Percentiles rank a stretch among this genome's conserved stretches.
These are phyloP conservation scores for Tetrapisispora iriomotensis DNA, from an alignment of 805 yeast species.

Conservation along the genomic window DNA sequence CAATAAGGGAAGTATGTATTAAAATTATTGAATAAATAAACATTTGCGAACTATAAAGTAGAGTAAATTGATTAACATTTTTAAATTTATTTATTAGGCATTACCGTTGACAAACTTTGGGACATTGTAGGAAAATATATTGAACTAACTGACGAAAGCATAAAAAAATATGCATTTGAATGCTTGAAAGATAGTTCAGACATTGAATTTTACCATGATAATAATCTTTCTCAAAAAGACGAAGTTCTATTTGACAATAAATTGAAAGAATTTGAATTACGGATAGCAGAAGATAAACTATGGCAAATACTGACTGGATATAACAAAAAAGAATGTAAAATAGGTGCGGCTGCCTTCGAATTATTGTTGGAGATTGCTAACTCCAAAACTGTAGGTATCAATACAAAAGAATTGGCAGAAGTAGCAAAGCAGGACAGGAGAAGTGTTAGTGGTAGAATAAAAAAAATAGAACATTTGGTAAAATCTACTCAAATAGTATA, in stretches of 20 bases:
- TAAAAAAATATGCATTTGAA: constrained; percentile 15
- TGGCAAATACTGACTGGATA: constrained; percentile 52
- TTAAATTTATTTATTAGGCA: too few species aligned
- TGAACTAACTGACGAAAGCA: constrained; percentile 5
- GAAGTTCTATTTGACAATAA: background rate
- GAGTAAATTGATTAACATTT: too few species aligned
- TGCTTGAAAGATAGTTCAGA: constrained; percentile 14
- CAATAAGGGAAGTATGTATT: constrained; percentile 22
- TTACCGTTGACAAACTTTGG: constrained; percentile 11
- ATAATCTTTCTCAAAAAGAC: background rate
- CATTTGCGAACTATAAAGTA: constrained; percentile 3
- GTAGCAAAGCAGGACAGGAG: constrained; percentile 61
- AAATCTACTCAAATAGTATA: constrained; percentile 32
- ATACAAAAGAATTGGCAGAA: constrained; percentile 46
- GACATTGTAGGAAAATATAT: constrained; percentile 6
- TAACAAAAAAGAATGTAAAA: constrained; percentile 37
- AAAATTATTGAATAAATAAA: constrained; percentile 6
- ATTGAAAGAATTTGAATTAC: constrained; percentile 11
- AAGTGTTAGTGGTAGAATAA: constrained; percentile 55
- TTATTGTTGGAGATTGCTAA: constrained; percentile 52
- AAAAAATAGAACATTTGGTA: constrained; percentile 43
- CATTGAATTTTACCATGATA: constrained; percentile 5
- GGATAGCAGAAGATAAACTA: constrained; percentile 45
- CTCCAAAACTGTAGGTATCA: constrained; percentile 45
- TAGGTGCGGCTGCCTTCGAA: constrained; percentile 49